Conservation (phyloP, 2,329 filamentous ascomycete genomes). For the Parasarocladium wereldwijsianum region DNA sequence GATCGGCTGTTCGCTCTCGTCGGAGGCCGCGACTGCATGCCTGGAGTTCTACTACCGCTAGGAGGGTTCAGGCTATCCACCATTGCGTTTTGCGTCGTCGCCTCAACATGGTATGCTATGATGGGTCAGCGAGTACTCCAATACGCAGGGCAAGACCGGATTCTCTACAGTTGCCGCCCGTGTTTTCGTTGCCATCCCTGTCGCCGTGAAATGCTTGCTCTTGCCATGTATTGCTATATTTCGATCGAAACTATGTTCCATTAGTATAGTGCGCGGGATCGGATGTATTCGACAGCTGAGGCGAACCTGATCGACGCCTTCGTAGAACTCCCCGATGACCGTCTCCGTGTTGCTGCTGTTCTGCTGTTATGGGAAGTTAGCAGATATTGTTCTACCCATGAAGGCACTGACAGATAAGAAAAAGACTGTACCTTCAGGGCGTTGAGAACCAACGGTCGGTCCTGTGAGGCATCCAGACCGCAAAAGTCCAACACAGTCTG, state of each 20-base stretch:
- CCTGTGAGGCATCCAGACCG: slow-evolving; percentile 18
- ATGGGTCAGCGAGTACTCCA: not conserved
- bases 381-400: too few relatives aligned
- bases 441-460: slow-evolving; percentile 23
- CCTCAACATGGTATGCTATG: slow-evolving; percentile 41
- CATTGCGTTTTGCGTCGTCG: slow-evolving; percentile 27
- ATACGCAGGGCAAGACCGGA: not conserved
- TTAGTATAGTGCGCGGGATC: slow-evolving; percentile 5
- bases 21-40: slow-evolving; percentile 45
- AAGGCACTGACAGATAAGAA: too few relatives aligned
- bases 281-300: slow-evolving; percentile 5
- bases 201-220: slow-evolving; percentile 37
- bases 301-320: slow-evolving; percentile 24
- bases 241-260: slow-evolving; percentile 24
- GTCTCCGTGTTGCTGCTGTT: slow-evolving; percentile 30
- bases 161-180: slow-evolving; percentile 28
- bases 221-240: slow-evolving; percentile 36
- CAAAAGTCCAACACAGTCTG: slow-evolving; percentile 26
- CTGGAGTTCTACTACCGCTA: slow-evolving; percentile 23
- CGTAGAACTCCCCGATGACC: slow-evolving; percentile 37
- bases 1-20: slow-evolving; percentile 43
- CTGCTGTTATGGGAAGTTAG: too few relatives aligned
- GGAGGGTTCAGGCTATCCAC: slow-evolving; percentile 28
- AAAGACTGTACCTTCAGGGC: slow-evolving; percentile 23
- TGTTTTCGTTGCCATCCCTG: slow-evolving; percentile 32